Conservation (phyloP, 176 grass and related monocot species). For the Calamus simplicifolius region DNA sequence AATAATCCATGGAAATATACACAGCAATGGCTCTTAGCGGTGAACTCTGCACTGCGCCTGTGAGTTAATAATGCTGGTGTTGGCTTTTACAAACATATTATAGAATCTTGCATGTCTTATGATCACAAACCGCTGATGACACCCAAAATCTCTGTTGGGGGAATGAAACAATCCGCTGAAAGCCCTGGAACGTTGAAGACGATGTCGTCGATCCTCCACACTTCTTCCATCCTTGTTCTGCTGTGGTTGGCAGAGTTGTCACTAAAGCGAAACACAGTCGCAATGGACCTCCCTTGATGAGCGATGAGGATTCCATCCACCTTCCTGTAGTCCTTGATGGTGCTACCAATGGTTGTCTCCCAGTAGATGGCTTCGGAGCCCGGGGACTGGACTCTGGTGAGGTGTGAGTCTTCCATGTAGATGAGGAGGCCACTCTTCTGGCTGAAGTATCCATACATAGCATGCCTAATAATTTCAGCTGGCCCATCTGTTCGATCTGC, state of each 20-base stretch:
- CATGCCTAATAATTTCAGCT: conserved; percentile 33
- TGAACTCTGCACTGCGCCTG: no score
- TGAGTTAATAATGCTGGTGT: no score
- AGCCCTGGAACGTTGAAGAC: conserved; percentile 41
- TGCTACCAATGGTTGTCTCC: conserved; percentile 39
- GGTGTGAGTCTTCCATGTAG: conserved; percentile 37
- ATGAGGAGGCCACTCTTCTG: conserved; percentile 33
- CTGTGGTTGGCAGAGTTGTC: no score
- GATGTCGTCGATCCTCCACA: conserved; percentile 27
- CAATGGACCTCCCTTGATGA: conserved; percentile 28
- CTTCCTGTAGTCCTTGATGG: conserved; percentile 25
- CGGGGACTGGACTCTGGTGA: conserved; percentile 24
- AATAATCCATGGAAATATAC: no score
- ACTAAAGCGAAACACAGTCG: no score
- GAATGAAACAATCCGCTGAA: conserved; percentile 36
- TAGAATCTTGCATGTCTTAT: no score
- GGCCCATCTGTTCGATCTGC: conserved; percentile 22
- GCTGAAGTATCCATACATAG: conserved; percentile 41
- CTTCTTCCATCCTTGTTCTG: no score
- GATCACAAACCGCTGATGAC: no score
- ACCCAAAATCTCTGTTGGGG: conserved; percentile 19
- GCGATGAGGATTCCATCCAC: conserved; percentile 28
- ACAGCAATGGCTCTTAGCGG: no score
- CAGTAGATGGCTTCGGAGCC: conserved; percentile 33
- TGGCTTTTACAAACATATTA: no score